Evolutionary conservation across 208 protist genomes (phyloP).

Genomic region (Giardia duodenalis): DNA sequence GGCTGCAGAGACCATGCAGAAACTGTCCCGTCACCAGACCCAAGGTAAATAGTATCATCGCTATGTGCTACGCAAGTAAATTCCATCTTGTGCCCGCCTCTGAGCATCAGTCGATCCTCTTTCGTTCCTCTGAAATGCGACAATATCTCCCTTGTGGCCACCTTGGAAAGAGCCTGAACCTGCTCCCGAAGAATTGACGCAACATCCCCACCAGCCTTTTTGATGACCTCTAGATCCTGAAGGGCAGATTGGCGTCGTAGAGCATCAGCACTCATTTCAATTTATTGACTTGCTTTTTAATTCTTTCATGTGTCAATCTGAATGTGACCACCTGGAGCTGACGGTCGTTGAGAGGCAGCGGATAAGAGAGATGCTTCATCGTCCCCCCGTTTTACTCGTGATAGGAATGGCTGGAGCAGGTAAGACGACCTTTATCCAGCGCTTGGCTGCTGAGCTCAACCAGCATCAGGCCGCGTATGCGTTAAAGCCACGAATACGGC

Average conservation of each 20-base stretch:
- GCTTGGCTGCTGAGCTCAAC: slow-evolving; percentile 70
- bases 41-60: background rate
- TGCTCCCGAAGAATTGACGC: background rate
- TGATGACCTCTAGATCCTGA: background rate
- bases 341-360: no score
- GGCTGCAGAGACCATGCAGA: background rate
- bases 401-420: slow-evolving; percentile 96
- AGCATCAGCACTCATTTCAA: background rate
- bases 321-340: no score
- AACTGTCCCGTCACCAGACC: background rate
- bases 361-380: background rate
- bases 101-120: background rate
- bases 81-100: background rate
- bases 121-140: background rate
- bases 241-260: background rate
- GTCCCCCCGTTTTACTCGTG: slow-evolving; percentile 56
- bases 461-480: slow-evolving; percentile 50
- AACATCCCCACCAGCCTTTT: background rate
- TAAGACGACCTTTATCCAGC: slow-evolving; percentile 90
- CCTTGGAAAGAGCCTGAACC: background rate
- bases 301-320: no score
- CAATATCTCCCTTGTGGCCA: background rate
- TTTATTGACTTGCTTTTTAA: background rate
- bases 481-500: background rate
- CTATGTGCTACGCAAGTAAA: background rate